A percentile compares a stretch with the other conserved stretches of the same genome.
Evolutionary conservation across 2,329 filamentous ascomycete species (phyloP).

Genomic region (Alternaria sp.): DNA sequence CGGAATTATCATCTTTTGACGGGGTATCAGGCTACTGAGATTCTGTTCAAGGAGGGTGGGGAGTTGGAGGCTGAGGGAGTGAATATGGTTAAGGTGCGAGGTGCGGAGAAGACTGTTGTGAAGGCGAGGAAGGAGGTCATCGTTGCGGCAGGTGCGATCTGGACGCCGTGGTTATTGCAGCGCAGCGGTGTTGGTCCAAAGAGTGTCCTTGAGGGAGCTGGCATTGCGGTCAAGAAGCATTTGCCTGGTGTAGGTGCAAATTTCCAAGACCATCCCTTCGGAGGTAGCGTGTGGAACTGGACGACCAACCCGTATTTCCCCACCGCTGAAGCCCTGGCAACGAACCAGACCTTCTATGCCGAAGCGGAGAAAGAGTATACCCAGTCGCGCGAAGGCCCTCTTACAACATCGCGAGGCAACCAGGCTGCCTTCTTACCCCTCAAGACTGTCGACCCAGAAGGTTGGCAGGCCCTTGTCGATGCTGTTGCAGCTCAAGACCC

Average conservation of each 20-base stretch:
- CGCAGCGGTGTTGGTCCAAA: background rate
- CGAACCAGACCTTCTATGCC: background rate
- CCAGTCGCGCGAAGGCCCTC: background rate
- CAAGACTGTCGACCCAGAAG: slow-evolving; percentile 52
- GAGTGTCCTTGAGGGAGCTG: slow-evolving; percentile 18
- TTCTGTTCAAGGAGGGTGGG: background rate
- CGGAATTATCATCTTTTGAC: slow-evolving; percentile 34
- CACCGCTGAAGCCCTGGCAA: background rate
- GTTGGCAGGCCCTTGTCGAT: slow-evolving; percentile 9
- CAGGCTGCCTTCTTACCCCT: slow-evolving; percentile 61
- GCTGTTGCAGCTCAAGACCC: slow-evolving; percentile 14
- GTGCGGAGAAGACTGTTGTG: background rate
- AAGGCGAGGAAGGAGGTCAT: background rate
- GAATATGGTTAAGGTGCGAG: background rate
- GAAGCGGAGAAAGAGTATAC: background rate
- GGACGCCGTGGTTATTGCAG: background rate
- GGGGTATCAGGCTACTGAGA: slow-evolving; percentile 15
- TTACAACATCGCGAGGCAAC: background rate
- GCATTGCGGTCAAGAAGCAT: slow-evolving; percentile 28
- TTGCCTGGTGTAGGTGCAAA: slow-evolving; percentile 39
- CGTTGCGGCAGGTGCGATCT: background rate
- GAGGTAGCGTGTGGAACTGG: slow-evolving; percentile 9
- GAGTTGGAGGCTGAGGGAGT: background rate
- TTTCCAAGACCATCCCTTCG: slow-evolving; percentile 39
- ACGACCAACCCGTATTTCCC: slow-evolving; percentile 2